Percentiles rank a stretch among this genome's conserved stretches.
Evolutionary conservation across 2,329 filamentous ascomycete species (phyloP).

Genomic region (Alternaria solani): DNA sequence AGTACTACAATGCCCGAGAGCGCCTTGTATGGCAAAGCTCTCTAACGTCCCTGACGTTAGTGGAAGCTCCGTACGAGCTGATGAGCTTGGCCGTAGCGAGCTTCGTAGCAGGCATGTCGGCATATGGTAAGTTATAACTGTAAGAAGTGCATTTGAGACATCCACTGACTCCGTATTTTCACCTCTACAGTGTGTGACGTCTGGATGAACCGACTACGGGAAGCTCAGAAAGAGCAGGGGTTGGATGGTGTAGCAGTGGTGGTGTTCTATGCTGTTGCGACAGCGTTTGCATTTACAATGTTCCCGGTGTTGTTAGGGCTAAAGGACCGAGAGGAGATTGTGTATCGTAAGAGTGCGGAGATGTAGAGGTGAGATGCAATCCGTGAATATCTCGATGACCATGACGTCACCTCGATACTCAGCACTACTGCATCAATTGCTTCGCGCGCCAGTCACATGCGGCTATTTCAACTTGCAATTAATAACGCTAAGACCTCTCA

Average conservation of each 20-base stretch:
- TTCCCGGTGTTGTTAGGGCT: conserved; percentile 16
- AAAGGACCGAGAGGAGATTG: conserved; percentile 10
- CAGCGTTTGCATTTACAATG: conserved; percentile 17
- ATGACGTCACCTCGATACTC: not conserved
- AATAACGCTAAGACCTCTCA: not conserved
- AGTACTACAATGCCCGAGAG: conserved; percentile 6
- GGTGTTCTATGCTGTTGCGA: conserved; percentile 17
- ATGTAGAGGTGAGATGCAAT: not conserved
- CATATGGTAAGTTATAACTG: conserved; percentile 10
- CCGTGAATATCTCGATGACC: not conserved
- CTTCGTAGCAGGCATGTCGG: conserved; percentile 24
- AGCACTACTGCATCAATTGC: not conserved
- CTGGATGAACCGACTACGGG: conserved; percentile 12
- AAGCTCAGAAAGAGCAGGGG: conserved; percentile 4
- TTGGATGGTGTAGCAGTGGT: conserved; percentile 7
- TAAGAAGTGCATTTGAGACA: not conserved
- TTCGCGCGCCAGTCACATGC: not conserved
- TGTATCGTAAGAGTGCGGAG: not conserved
- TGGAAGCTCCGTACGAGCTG: conserved; percentile 31
- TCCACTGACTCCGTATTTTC: not conserved
- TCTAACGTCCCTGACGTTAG: conserved; percentile 19
- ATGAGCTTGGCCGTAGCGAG: conserved; percentile 22
- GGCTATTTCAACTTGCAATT: not conserved
- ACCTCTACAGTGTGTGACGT: conserved; percentile 14
- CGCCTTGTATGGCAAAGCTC: conserved; percentile 21